Evolutionary conservation across 2,329 filamentous ascomycete species (phyloP).

Genomic region (Aspergillus luchuensis): DNA sequence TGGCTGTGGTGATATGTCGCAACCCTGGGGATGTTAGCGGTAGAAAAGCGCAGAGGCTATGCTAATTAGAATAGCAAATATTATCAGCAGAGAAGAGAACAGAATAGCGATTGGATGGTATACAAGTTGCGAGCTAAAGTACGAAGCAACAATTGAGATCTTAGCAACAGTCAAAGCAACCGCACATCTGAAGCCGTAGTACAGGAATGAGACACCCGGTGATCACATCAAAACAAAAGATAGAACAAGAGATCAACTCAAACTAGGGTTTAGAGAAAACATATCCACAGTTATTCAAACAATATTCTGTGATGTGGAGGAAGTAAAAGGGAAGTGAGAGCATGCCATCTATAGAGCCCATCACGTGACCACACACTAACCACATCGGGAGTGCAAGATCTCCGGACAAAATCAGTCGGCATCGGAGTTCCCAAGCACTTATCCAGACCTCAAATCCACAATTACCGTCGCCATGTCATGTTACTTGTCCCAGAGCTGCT

Average conservation of each 20-base stretch:
- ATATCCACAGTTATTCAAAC: neutral
- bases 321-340: neutral
- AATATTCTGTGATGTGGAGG: neutral
- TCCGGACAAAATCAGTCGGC: constrained; percentile 37
- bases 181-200: neutral
- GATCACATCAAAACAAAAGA: neutral
- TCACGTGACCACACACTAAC: constrained; percentile 26
- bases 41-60: neutral
- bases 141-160: neutral
- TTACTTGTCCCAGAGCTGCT: constrained; percentile 61
- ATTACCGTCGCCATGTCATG: constrained; percentile 59
- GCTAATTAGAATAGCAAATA: accelerated
- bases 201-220: neutral
- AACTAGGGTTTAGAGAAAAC: neutral
- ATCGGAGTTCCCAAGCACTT: constrained; percentile 27
- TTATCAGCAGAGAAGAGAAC: neutral
- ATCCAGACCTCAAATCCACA: constrained; percentile 26
- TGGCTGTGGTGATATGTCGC: neutral
- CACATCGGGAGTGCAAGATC: constrained; percentile 19
- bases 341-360: constrained; percentile 11
- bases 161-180: neutral
- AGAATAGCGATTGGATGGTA: neutral
- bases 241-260: neutral
- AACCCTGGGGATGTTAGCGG: neutral
- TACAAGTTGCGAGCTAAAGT: neutral